phyloP scores from a whole-genome alignment of 1,284 basidiomycete genomes.

The Sparassis latifolia region DNA sequence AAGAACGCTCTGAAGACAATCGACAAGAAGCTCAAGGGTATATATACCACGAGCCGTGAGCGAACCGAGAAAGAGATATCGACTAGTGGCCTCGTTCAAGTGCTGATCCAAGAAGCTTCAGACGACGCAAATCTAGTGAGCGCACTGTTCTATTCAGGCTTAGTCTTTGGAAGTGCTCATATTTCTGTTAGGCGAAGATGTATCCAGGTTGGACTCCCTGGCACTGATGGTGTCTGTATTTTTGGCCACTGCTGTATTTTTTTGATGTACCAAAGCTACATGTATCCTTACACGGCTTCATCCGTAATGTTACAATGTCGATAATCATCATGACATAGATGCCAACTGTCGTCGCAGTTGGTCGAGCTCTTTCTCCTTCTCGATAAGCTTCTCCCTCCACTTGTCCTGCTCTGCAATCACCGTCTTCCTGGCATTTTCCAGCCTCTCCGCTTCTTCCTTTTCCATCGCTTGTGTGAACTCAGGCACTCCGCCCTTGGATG shows the following conservation, averaged over 20 bases:
- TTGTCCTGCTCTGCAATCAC: constrained; percentile 62
- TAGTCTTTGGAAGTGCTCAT: constrained; percentile 19
- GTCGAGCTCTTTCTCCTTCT: constrained; percentile 70
- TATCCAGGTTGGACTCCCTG: constrained; percentile 85
- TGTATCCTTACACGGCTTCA: constrained; percentile 1
- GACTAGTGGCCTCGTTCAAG: constrained; percentile 84
- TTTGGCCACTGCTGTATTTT: neutral
- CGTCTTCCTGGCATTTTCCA: constrained; percentile 73
- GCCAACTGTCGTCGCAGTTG: constrained; percentile 48
- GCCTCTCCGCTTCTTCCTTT: constrained; percentile 74
- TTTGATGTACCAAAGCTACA: constrained; percentile 1
- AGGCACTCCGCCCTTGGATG: constrained; percentile 58
- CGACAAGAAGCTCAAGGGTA: constrained; percentile 77
- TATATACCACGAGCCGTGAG: constrained; percentile 52
- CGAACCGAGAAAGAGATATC: constrained; percentile 60
- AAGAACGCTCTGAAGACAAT: constrained; percentile 76
- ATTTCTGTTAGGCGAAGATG: constrained; percentile 54
- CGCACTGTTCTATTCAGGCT: constrained; percentile 35
- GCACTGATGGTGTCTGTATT: constrained; percentile 39
- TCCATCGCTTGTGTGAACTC: constrained; percentile 85
- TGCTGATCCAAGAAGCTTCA: constrained; percentile 84
- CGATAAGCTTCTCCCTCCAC: constrained; percentile 53
- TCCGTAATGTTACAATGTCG: neutral
- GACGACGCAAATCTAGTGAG: constrained; percentile 70
- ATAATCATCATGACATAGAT: neutral